Conservation (phyloP, 2,329 filamentous ascomycete genomes). For the Diaporthe aspalathi region DNA sequence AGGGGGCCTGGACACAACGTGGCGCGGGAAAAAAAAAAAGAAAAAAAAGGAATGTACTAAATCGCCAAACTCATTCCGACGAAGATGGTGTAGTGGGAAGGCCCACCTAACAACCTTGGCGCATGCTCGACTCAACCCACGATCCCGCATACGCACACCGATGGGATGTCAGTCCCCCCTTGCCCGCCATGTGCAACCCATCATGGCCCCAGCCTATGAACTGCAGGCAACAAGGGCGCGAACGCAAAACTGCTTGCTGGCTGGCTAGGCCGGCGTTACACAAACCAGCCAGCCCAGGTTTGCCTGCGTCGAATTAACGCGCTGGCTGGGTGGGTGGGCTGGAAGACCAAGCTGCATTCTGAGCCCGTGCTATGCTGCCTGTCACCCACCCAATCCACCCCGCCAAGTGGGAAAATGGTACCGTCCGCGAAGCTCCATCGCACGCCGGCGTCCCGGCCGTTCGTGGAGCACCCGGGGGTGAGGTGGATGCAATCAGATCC, state of each 20-base stretch:
- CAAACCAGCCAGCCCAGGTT: background rate
- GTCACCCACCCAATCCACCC: background rate
- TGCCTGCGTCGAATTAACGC: background rate
- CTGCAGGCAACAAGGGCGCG: no score
- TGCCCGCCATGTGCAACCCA: constrained; percentile 10
- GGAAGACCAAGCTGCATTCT: background rate
- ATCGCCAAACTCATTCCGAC: background rate
- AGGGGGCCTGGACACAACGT: background rate
- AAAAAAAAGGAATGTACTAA: background rate
- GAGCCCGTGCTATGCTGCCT: background rate
- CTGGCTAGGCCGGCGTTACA: background rate
- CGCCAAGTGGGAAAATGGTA: background rate
- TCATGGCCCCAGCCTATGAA: background rate
- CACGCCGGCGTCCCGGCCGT: background rate
- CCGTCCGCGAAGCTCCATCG: background rate
- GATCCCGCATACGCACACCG: background rate
- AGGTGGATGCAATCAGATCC: background rate
- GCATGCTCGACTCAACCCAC: background rate
- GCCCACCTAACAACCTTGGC: background rate
- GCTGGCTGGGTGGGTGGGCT: background rate
- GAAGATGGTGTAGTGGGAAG: background rate
- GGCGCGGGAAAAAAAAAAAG: background rate
- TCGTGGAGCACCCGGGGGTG: background rate
- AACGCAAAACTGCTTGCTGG: background rate
- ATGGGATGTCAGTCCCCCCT: background rate